Evolutionary conservation across 306 rosid genomes (phyloP).

Genomic region (Cucurbita pepo): DNA sequence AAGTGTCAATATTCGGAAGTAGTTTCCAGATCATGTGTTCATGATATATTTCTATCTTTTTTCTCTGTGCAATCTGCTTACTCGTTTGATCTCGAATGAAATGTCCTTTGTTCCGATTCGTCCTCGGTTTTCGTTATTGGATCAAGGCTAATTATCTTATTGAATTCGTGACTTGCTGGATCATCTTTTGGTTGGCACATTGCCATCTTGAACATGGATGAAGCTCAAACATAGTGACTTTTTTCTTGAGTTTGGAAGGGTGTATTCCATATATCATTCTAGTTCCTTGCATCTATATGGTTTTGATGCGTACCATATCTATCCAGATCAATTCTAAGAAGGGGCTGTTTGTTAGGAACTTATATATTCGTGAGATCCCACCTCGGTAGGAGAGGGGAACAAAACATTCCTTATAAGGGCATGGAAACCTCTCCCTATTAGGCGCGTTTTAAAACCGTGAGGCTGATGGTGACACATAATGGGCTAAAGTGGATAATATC

Average conservation of each 20-base stretch:
- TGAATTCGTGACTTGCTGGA: background rate
- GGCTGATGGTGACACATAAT: too few relatives aligned
- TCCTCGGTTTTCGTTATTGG: background rate
- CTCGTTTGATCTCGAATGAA: background rate
- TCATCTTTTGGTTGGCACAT: background rate
- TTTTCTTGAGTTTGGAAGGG: background rate
- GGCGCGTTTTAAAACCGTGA: too few relatives aligned
- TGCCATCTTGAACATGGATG: background rate
- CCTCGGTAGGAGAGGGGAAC: too few relatives aligned
- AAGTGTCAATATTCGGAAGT: background rate
- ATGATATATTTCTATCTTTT: background rate
- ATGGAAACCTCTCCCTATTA: too few relatives aligned
- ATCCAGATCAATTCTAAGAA: background rate
- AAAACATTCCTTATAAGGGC: too few relatives aligned
- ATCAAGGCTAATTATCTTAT: background rate
- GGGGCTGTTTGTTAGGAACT: background rate
- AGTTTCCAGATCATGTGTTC: background rate
- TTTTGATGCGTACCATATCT: background rate
- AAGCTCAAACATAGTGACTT: background rate
- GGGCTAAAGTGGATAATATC: too few relatives aligned
- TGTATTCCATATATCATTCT: background rate
- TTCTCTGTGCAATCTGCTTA: background rate
- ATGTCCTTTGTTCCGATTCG: background rate
- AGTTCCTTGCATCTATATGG: background rate
- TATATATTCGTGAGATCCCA: too few relatives aligned